phyloP scores from a whole-genome alignment of 768 basidiomycete species.

The Leccinum arenicola region DNA sequence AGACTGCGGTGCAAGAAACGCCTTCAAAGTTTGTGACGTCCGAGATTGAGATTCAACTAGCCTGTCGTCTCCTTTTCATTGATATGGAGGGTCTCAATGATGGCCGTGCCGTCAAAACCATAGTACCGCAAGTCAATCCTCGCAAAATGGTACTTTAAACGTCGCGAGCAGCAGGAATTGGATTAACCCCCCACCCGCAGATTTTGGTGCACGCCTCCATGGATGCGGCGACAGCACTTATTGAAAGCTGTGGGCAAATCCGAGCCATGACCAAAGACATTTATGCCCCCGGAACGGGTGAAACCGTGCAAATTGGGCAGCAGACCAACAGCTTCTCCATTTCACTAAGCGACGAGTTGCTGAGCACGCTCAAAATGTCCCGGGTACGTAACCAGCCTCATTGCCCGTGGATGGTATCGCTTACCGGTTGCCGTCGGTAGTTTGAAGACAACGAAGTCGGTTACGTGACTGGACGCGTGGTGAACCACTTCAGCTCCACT shows the following conservation, averaged over 20 bases:
- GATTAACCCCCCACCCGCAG: conserved; percentile 37
- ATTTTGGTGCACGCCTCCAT: conserved; percentile 83
- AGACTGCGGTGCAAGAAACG: conserved; percentile 78
- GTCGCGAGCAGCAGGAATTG: background rate
- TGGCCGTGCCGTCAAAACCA: conserved; percentile 94
- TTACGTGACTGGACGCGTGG: conserved; percentile 85
- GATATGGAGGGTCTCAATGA: conserved; percentile 98
- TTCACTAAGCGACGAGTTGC: conserved; percentile 85
- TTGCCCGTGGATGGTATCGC: background rate
- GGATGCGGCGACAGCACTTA: conserved; percentile 65
- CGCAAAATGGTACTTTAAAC: conserved; percentile 74
- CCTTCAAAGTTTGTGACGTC: conserved; percentile 89
- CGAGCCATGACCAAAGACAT: conserved; percentile 93
- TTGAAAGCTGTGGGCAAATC: conserved; percentile 78
- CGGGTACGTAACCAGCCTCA: conserved; percentile 51
- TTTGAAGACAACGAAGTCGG: conserved; percentile 98
- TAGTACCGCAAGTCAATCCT: conserved; percentile 94
- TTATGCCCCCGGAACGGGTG: conserved; percentile 71
- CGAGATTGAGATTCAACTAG: conserved; percentile 71
- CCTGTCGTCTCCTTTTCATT: conserved; percentile 85
- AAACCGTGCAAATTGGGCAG: conserved; percentile 88
- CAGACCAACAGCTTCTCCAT: conserved; percentile 94
- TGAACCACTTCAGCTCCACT: conserved; percentile 80
- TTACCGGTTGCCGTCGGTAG: conserved; percentile 37
- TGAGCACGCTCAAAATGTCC: conserved; percentile 80